These are phyloP conservation scores for Amanita exitialis DNA, from an alignment of 768 basidiomycete species.

Conservation along the genomic window DNA sequence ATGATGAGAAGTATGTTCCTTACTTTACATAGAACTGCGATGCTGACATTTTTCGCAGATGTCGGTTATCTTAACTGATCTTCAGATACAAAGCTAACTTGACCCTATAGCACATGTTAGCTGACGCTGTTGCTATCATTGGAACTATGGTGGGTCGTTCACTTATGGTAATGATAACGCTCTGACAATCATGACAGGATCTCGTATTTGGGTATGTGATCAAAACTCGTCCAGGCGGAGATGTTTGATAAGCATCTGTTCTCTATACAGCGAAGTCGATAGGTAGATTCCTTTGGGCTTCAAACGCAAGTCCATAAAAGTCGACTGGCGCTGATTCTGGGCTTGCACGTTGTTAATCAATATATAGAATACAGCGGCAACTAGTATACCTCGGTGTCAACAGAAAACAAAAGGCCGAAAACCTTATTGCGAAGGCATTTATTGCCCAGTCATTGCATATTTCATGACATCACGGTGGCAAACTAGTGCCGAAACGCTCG, in stretches of 20 bases:
- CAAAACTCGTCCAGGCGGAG: not conserved
- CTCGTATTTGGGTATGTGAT: slow-evolving; percentile 85
- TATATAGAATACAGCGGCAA: not conserved
- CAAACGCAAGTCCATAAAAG: not conserved
- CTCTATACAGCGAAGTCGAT: slow-evolving; percentile 28
- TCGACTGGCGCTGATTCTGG: not conserved
- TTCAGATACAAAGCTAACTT: slow-evolving; percentile 11
- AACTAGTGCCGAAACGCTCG: not conserved
- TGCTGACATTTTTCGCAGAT: slow-evolving; percentile 23
- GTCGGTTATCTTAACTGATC: slow-evolving; percentile 19
- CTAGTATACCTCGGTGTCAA: not conserved
- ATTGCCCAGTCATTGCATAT: no score
- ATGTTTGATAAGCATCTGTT: slow-evolving; percentile 1
- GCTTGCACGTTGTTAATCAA: not conserved
- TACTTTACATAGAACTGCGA: slow-evolving; percentile 5
- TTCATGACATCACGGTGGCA: not conserved
- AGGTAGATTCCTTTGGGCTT: slow-evolving; percentile 10
- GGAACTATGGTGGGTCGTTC: slow-evolving; percentile 78
- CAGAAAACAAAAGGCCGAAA: not conserved
- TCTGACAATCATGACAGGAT: slow-evolving; percentile 35
- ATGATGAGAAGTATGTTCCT: slow-evolving; percentile 83
- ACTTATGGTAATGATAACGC: not conserved
- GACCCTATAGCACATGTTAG: slow-evolving; percentile 65
- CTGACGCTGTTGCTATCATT: slow-evolving; percentile 94
- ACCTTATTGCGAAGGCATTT: not conserved